Conservation (phyloP, 768 basidiomycete species). For the Suillus bovinus region DNA sequence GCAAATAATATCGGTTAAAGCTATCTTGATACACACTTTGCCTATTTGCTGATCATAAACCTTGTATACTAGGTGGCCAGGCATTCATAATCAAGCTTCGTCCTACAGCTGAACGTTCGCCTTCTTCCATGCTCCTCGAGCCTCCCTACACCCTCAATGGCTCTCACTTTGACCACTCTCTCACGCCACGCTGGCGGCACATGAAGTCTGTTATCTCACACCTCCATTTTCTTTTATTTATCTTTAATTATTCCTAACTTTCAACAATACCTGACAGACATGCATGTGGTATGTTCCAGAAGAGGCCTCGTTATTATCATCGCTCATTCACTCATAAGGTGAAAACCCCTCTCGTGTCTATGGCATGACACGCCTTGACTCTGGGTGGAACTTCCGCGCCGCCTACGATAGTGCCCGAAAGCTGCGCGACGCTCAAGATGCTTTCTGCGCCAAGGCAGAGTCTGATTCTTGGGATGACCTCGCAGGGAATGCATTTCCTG, state of each 20-base stretch:
- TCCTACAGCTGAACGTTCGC: slow-evolving; percentile 44
- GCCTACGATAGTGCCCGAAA: slow-evolving; percentile 77
- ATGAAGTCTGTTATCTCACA: slow-evolving; percentile 23
- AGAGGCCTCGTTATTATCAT: not conserved
- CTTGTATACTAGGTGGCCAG: slow-evolving; percentile 42
- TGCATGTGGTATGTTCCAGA: slow-evolving; percentile 24
- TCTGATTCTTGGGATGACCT: slow-evolving; percentile 40
- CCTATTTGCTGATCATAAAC: not conserved
- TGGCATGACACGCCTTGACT: slow-evolving; percentile 69
- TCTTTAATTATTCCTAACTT: not conserved
- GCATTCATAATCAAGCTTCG: slow-evolving; percentile 54
- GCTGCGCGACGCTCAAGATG: slow-evolving; percentile 68
- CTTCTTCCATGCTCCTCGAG: slow-evolving; percentile 49
- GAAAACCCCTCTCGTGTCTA: slow-evolving; percentile 40
- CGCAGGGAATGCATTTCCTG: slow-evolving; percentile 43
- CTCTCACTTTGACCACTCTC: slow-evolving; percentile 17
- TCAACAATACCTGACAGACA: slow-evolving; percentile 25
- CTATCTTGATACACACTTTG: slow-evolving; percentile 4
- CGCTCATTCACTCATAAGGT: slow-evolving; percentile 14
- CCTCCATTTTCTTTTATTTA: not conserved
- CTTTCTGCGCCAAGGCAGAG: slow-evolving; percentile 65
- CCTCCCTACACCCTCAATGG: slow-evolving; percentile 45
- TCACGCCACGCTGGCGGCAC: slow-evolving; percentile 28
- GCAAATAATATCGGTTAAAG: slow-evolving; percentile 28
- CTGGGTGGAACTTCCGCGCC: slow-evolving; percentile 71